Conservation (phyloP, 1,284 basidiomycete species). For the Ustilago sp. region DNA sequence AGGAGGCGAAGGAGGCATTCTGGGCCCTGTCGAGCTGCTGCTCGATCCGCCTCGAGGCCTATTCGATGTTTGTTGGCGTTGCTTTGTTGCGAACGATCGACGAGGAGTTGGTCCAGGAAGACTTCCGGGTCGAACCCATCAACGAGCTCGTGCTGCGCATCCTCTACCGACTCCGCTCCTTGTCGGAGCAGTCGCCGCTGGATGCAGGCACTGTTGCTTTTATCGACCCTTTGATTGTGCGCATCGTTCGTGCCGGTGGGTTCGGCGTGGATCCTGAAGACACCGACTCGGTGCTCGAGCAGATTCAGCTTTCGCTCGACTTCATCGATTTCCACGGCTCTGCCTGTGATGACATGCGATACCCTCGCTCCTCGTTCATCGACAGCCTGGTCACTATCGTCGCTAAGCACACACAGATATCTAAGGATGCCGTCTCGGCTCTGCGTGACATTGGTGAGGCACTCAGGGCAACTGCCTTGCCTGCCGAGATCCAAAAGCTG, state of each 20-base stretch:
- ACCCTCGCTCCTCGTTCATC: conserved; percentile 72
- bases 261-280: conserved; percentile 74
- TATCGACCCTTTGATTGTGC: conserved; percentile 80
- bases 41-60: conserved; percentile 52
- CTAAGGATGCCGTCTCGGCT: conserved; percentile 85
- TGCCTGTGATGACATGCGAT: conserved; percentile 76
- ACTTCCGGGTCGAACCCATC: conserved; percentile 58
- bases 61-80: conserved; percentile 53
- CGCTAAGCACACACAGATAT: conserved; percentile 81
- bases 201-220: conserved; percentile 88
- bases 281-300: conserved; percentile 83
- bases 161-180: conserved; percentile 84
- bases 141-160: conserved; percentile 82
- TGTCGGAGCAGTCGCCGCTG: conserved; percentile 85
- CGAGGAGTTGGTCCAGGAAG: conserved; percentile 56
- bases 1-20: conserved; percentile 46
- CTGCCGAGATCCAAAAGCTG: conserved; percentile 72
- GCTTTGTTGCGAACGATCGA: conserved; percentile 59
- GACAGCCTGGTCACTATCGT: conserved; percentile 82
- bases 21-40: conserved; percentile 56
- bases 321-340: conserved; percentile 86
- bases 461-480: conserved; percentile 72
- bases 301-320: conserved; percentile 84
- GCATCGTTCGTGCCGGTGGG: conserved; percentile 79
- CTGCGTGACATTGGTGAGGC: conserved; percentile 86